Conservation (phyloP, 331 rosid species). For the Rosa hybrid region DNA sequence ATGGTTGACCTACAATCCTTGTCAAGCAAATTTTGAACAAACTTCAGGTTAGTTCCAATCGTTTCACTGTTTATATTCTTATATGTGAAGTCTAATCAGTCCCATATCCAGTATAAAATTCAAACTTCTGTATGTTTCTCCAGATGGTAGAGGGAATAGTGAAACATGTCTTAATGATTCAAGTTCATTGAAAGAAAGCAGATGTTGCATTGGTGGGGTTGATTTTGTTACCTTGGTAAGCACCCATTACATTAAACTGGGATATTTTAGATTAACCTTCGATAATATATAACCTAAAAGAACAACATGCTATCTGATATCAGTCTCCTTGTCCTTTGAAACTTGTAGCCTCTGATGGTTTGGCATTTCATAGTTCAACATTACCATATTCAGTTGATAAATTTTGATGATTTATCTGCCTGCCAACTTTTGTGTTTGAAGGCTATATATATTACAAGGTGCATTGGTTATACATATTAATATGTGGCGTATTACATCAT, state of each 20-base stretch:
- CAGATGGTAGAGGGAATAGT: slow-evolving; percentile 40
- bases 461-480: background rate
- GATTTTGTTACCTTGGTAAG: slow-evolving; percentile 85
- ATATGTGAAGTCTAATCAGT: background rate
- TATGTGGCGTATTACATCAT: background rate
- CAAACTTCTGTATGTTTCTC: slow-evolving; percentile 28
- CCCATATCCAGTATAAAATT: slow-evolving; percentile 4
- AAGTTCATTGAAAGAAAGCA: slow-evolving; percentile 32
- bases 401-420: background rate
- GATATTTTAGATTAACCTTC: slow-evolving; percentile 10
- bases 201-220: slow-evolving; percentile 73
- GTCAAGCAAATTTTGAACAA: slow-evolving; percentile 37
- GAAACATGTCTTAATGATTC: slow-evolving; percentile 21
- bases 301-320: background rate
- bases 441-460: background rate
- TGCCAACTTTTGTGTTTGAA: background rate
- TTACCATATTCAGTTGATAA: background rate
- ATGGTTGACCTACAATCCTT: slow-evolving; percentile 71
- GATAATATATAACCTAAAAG: background rate
- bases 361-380: background rate
- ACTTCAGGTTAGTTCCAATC: slow-evolving; percentile 42
- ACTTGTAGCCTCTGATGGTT: background rate
- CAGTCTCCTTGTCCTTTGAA: background rate
- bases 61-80: slow-evolving; percentile 9
- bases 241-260: slow-evolving; percentile 16